A percentile compares a stretch with the other conserved stretches of the same genome.
Conservation (phyloP, 169 alveolate species). For the Plasmodium knowlesi region DNA sequence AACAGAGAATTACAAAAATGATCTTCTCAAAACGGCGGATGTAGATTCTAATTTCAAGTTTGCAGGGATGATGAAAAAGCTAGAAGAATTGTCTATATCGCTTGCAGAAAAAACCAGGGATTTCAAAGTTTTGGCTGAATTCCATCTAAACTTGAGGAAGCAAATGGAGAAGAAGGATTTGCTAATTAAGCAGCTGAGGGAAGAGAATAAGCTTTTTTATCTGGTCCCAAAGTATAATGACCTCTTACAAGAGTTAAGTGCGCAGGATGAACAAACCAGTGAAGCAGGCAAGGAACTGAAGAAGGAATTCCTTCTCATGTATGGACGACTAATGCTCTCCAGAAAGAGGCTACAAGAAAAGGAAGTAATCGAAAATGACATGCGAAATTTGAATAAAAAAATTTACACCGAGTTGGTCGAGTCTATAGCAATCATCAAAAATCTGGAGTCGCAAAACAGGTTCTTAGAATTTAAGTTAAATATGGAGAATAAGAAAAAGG, state of each 20-base stretch:
- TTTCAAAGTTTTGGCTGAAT: conserved; percentile 80
- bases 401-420: conserved; percentile 81
- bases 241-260: conserved; percentile 56
- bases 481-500: conserved; percentile 64
- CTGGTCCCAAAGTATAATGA: conserved; percentile 77
- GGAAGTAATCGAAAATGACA: conserved; percentile 81
- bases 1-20: conserved; percentile 76
- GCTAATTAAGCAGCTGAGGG: conserved; percentile 66
- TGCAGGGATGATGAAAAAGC: conserved; percentile 81
- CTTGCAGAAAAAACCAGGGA: conserved; percentile 79
- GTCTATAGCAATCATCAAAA: conserved; percentile 76
- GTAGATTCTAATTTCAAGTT: conserved; percentile 82
- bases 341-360: conserved; percentile 79
- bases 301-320: conserved; percentile 81
- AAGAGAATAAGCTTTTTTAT: conserved; percentile 76
- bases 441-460: conserved; percentile 68
- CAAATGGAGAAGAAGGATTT: conserved; percentile 38
- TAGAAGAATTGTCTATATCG: conserved; percentile 82
- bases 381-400: conserved; percentile 77
- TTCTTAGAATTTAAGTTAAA: conserved; percentile 49
- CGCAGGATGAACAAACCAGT: conserved; percentile 1
- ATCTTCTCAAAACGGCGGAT: conserved; percentile 74
- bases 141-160: conserved; percentile 63
- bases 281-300: conserved; percentile 73
- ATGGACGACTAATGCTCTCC: conserved; percentile 78